Evolutionary conservation across 306 rosid genomes (phyloP), one percentile per base, ranked within the genome.

Genomic region (Malus domestica): DNA sequence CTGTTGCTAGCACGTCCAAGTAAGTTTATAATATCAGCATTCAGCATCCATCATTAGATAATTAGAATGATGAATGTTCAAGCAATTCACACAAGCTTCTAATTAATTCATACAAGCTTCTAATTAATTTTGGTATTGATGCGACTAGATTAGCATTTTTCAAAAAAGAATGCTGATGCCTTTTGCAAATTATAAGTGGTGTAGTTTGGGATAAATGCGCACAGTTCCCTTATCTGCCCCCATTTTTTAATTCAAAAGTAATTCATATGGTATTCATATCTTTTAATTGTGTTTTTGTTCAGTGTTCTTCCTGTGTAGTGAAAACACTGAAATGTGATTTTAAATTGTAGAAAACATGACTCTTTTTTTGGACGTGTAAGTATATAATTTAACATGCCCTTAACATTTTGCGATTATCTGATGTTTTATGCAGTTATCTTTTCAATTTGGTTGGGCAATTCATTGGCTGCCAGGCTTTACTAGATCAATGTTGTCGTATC

Each of bases 1-100:
- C 90, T 73, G 81, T 87, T 85, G 82, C 93, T 70, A 91, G 98
- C 89, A 91, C 96, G 71, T 86, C 88, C 76, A 90, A 83, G 98
- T 94, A 86, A 86, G 93, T 80, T 65, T 58, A 66, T 78, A 74
- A 69, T 55, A 59, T 70, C n/a, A n/a, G 29, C 10, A n/a, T 66
- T 70, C n/a, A n/a, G 29, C 6, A n/a, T 66, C 20, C 4, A 6
- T 51, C 19, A 65, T 46, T 66, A 40, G 25, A 15, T 15, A 73
- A 27, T n/a, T 45, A 14, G n/a, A 33, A 51, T 38, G 2, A 38
- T 38, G 63, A n/a, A 15, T 59, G 58, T 55, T 52, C 67, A 35
- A 54, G 71, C 66, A 77, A 60, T 78, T 59, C 63, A 52, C n/a
- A 9, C 16, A 3, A 33, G 76, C 66, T 38, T 38, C 52, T 72